These are phyloP conservation scores for Wickerhamomyces hampshirensis DNA, from an alignment of 805 yeast species.

Conservation along the genomic window DNA sequence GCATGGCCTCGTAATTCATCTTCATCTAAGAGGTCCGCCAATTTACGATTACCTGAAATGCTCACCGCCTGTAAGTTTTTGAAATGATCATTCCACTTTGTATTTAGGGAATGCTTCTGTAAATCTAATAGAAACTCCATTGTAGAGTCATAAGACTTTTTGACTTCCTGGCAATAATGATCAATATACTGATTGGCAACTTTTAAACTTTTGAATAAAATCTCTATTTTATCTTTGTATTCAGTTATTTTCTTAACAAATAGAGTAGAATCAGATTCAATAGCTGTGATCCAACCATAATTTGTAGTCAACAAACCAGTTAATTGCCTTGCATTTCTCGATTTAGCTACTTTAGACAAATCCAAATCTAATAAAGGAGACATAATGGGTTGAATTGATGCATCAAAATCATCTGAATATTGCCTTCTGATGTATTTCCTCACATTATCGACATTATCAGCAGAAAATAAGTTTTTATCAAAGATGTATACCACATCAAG, in stretches of 20 bases:
- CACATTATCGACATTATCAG: conserved; percentile 18
- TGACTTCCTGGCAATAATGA: conserved; percentile 44
- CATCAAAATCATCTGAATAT: conserved; percentile 10
- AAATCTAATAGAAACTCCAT: conserved; percentile 35
- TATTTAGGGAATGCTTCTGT: conserved; percentile 35
- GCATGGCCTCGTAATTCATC: conserved; percentile 24
- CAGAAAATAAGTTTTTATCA: conserved; percentile 54
- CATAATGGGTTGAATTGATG: conserved; percentile 29
- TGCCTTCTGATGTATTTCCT: conserved; percentile 12
- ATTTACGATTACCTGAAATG: conserved; percentile 5
- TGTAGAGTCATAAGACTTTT: conserved; percentile 37
- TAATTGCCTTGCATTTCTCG: conserved; percentile 20
- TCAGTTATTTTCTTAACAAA: conserved; percentile 28
- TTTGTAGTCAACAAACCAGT: conserved; percentile 37
- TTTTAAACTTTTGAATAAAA: conserved; percentile 41
- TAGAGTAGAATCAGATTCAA: conserved; percentile 36
- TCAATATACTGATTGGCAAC: conserved; percentile 46
- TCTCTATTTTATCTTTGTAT: conserved; percentile 31
- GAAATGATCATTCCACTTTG: conserved; percentile 16
- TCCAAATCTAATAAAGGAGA: conserved; percentile 32
- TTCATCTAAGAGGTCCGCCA: conserved; percentile 13
- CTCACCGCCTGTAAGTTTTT: conserved; percentile 6
- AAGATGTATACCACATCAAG: conserved; percentile 53
- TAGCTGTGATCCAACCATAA: conserved; percentile 47
- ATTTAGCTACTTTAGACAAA: conserved; percentile 11